Conservation (phyloP, 2,329 filamentous ascomycete species). For the Coniochaeta pulveracea region DNA sequence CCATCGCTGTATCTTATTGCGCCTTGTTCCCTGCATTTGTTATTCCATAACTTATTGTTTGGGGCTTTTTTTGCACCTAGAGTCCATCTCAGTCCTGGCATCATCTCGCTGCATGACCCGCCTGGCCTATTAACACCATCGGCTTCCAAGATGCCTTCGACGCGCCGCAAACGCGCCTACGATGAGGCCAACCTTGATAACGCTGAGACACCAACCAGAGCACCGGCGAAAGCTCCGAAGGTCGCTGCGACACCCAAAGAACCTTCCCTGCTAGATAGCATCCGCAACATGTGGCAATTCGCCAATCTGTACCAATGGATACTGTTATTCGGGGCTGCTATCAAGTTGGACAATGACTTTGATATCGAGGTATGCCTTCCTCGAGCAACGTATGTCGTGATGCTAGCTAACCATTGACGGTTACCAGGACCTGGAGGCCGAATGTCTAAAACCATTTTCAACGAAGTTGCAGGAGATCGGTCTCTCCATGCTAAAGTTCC, state of each 20-base stretch:
- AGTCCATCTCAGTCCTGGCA: too few relatives aligned
- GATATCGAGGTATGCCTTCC: conserved; percentile 65
- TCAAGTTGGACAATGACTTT: conserved; percentile 82
- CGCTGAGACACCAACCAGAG: conserved; percentile 11
- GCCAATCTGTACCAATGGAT: conserved; percentile 91
- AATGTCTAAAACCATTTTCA: conserved; percentile 74
- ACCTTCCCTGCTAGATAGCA: conserved; percentile 43
- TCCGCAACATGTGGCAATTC: conserved; percentile 93
- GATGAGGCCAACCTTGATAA: conserved; percentile 28
- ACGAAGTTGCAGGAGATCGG: conserved; percentile 70
- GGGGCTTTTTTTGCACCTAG: too few relatives aligned
- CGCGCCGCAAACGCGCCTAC: conserved; percentile 35
- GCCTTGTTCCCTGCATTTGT: too few relatives aligned
- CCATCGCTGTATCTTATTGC: too few relatives aligned
- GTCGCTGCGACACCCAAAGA: conserved; percentile 16
- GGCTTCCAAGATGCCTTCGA: conserved; percentile 25
- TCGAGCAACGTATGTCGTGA: neutral
- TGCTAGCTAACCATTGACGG: conserved; percentile 2
- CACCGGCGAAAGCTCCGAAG: conserved; percentile 10
- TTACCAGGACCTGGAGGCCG: conserved; percentile 69
- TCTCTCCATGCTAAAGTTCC: conserved; percentile 77
- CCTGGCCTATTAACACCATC: neutral
- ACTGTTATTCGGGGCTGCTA: conserved; percentile 74
- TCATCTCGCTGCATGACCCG: too few relatives aligned
- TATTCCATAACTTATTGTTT: too few relatives aligned